Evolutionary conservation across 148 eudicot species (phyloP), one percentile per base, ranked within the genome.

Genomic region (Rhododendron molle): DNA sequence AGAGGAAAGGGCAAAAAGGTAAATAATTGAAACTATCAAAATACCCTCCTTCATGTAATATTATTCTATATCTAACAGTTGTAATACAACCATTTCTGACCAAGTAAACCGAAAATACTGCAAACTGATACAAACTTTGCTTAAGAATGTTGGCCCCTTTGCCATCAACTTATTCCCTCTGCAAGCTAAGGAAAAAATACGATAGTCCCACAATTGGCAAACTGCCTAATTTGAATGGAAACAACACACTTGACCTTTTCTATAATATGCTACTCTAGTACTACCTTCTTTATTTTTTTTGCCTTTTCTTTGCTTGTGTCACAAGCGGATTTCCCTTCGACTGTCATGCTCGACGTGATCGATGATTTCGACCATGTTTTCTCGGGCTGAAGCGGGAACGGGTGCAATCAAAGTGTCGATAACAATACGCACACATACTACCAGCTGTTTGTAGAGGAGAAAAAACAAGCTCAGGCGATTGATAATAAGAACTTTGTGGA

Each of bases 121-220:
- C 80, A 76, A 76, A 83, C 67, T 82, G 71, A 82, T 21, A 73
- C 84, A 87, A 77, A 67, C 36, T 87, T 69, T 44, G 32, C 60
- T 52, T 87, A 15, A 87, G 80, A 83, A 83, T 6, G 69, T 47
- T 72, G 79, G 85, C 36, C 80, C 77, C 15, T 84, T 47, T 30
- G 56, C 74, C 67, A 47, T 49, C 28, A 85, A 46, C 86, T 79
- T 80, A 85, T 85, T 80, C 23, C 38, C 83, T 79, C 65, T 28
- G 60, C 83, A 85, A 80, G 30, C 83, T 79, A 69, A 62, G 26
- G n/a, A 84, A 47, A 32, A 47, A 65, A 49, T 23, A 62, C 49
- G 2, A 40, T 78, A 56, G 79, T 62, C 88, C 50, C 78, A 78
- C 86, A 83, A 87, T 78, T 78, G 77, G 58, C 67, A 54, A 69